phyloP scores from a whole-genome alignment of 768 basidiomycete species.

The Postia placenta region DNA sequence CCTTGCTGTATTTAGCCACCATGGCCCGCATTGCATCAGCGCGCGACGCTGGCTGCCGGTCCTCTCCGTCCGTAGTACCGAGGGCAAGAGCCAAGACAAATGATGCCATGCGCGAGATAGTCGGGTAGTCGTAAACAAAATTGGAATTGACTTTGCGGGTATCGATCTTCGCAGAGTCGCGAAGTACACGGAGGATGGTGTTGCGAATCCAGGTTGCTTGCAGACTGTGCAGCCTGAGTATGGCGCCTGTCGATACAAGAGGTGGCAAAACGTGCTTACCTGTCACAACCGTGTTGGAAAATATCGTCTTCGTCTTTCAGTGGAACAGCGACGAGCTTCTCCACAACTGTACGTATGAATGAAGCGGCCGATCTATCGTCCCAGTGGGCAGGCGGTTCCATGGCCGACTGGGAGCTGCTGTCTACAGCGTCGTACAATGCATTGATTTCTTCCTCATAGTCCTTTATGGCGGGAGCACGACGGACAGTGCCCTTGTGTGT shows the following conservation, averaged over 20 bases:
- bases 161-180: constrained; percentile 16
- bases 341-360: constrained; percentile 29
- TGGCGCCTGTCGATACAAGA: not conserved
- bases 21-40: constrained; percentile 27
- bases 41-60: constrained; percentile 11
- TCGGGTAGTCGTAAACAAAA: not conserved
- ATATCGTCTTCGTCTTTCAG: constrained; percentile 29
- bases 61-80: constrained; percentile 19
- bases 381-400: constrained; percentile 25
- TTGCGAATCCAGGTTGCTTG: constrained; percentile 28
- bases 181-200: constrained; percentile 21
- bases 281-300: not conserved
- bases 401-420: constrained; percentile 25
- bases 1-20: constrained; percentile 33
- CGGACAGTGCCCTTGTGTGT: constrained; percentile 26
- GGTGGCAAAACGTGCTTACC: not conserved
- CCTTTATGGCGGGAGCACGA: constrained; percentile 17
- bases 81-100: constrained; percentile 26
- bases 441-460: constrained; percentile 35
- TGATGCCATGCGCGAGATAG: not conserved
- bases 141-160: constrained; percentile 4
- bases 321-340: constrained; percentile 23
- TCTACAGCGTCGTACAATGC: constrained; percentile 29
- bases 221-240: constrained; percentile 18
- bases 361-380: constrained; percentile 12